Base-by-base conservation (phyloP, 352 stramenopile genomes). In the Ophiocytium majus region DNA sequence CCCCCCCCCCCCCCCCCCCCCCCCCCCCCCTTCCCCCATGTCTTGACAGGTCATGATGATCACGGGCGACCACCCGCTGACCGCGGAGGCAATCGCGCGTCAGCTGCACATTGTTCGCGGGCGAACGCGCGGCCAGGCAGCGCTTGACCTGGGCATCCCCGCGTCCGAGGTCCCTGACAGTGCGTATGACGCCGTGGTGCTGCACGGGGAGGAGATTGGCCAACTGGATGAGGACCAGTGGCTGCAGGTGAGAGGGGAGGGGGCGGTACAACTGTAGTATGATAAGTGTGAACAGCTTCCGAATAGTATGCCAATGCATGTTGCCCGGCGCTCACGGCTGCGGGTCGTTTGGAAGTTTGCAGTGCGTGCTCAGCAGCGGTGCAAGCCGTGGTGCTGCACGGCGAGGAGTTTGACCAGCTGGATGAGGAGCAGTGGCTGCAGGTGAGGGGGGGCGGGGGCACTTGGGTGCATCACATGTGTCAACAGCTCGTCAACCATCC, bases 41-140 rank as follows among this genome's bases (percentile, higher is more conserved):
- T n/a, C n/a, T n/a, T n/a, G n/a, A n/a, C 92, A 93, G 43, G 95
- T 98, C 17, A 96, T 98, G 85, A 98, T 98, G 95, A 93, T 98
- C 66, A 98, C 95, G 14, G 95, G 95, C 36, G 95, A 98, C 74
- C 94, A 97, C 87, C 94, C 94, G 1, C 91, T 97, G 33, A 98
- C 95, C 1, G 95, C 95, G 17, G 94, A 96, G 85, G 94, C 95
- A 5, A 98, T 98, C 85, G 95, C 95, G 0, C 92, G 96, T 81
- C 95, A 97, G 84, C 10, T 81, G 23, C 75, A 81, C 75, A 81
- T 81, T 33, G 32, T 81, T 0, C 37, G 32, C 37, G 75, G 75
- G 1, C 35, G 17, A 43, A 81, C 75, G 31, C 37, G 32, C 10
- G 75, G 5, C 5, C 34, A 50, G 31, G 75, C 50, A 63, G 75